Base-by-base conservation (phyloP, 2,329 filamentous ascomycete species). In the Talaromyces sp. region DNA sequence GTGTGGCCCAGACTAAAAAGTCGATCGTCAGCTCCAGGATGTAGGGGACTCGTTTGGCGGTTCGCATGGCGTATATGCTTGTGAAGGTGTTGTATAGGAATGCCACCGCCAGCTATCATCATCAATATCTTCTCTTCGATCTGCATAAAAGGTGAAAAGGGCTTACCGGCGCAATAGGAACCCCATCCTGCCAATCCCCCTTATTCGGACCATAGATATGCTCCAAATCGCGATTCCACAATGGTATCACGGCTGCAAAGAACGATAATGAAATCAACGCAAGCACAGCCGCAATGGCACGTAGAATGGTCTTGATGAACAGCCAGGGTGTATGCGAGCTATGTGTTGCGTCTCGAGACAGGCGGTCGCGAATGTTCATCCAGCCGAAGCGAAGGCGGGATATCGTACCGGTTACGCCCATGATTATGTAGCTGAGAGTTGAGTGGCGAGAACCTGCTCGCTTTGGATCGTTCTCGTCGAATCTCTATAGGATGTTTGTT, bases 181-280 rank as follows among this genome's bases (percentile, higher is more conserved):
- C 66, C 35, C 69, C 70, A 66, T 76, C 74, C 47, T 75, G 74
- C 74, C 73, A 75, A 64, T 71, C 73, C 7, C 71, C 71, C 47
- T 67, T 64, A 45, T 61, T 66, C 3, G 71, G 68, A 3, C 72
- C 71, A 15, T 65, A 66, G 17, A 65, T 69, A 65, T 74, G 73
- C 49, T 70, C 70, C 66, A 76, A 71, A 41, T 71, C 72, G 47
- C 57, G 58, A 50, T 75, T 67, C 73, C 74, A 75, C 22, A 63
- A 61, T 4, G 68, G 69, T 37, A 76, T 72, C 17, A 71, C 69
- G 9, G 69, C 68, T 1, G 70, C 67, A 63, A 75, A 75, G 31
- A 73, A 70, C 10, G 70, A 66, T 47, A 73, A 67, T 47, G 70
- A 69, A 52, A 74, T 66, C 8, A 75, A 49, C 31, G 72, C 70